These are phyloP conservation scores for Yarrowia osloensis DNA, from an alignment of 805 yeast genomes.

Conservation along the genomic window DNA sequence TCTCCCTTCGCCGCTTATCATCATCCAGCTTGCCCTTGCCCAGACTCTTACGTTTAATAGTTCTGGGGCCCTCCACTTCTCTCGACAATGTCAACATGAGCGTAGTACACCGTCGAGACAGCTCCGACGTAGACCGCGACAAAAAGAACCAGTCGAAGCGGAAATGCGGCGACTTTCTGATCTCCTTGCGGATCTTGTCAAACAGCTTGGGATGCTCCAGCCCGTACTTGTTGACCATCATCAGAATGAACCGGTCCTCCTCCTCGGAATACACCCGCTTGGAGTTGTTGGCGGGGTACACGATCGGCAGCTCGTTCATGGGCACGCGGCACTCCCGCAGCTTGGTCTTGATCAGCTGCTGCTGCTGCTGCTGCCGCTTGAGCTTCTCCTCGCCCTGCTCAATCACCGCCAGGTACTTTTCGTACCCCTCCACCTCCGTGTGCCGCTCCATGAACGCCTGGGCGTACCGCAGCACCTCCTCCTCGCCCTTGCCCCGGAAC, in stretches of 20 bases:
- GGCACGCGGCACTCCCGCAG: conserved; percentile 72
- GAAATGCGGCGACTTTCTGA: conserved; percentile 73
- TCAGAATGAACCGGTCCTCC: conserved; percentile 84
- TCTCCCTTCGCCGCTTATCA: conserved; percentile 4
- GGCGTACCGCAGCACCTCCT: conserved; percentile 78
- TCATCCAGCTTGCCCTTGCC: conserved; percentile 28
- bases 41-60: conserved; percentile 39
- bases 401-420: conserved; percentile 74
- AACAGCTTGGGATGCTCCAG: conserved; percentile 75
- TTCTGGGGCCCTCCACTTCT: conserved; percentile 54
- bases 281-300: conserved; percentile 70
- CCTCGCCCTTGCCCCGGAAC: conserved; percentile 76
- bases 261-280: conserved; percentile 78
- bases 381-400: conserved; percentile 88
- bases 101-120: conserved; percentile 79
- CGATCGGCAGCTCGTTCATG: conserved; percentile 70
- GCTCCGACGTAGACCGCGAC: conserved; percentile 73
- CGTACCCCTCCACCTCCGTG: conserved; percentile 84
- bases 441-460: conserved; percentile 78
- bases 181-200: conserved; percentile 74
- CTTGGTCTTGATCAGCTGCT: conserved; percentile 76
- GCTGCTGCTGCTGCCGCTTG: conserved; percentile 63
- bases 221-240: conserved; percentile 79
- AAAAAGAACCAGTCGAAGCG: conserved; percentile 86
- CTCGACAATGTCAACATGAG: conserved; percentile 71